These are phyloP conservation scores for Phialemonium atrogriseum DNA, from an alignment of 2,329 filamentous ascomycete genomes.

Conservation along the genomic window DNA sequence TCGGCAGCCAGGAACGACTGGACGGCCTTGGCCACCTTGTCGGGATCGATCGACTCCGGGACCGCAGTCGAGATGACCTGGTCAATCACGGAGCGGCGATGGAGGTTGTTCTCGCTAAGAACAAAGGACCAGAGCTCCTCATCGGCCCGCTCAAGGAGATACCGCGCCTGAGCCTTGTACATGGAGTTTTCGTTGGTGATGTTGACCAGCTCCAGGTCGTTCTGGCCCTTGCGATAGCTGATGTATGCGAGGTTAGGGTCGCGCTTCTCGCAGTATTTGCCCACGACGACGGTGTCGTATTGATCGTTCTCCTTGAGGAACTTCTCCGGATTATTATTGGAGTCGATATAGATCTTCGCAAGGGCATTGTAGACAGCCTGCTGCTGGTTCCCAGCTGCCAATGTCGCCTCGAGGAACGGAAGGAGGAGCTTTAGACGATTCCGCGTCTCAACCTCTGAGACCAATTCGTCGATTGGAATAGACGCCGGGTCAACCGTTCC, in stretches of 20 bases:
- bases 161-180: conserved; percentile 96
- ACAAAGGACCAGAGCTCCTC: conserved; percentile 91
- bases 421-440: conserved; percentile 93
- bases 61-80: conserved; percentile 95
- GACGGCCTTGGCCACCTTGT: conserved; percentile 91
- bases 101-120: conserved; percentile 89
- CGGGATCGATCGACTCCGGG: conserved; percentile 82
- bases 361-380: conserved; percentile 95
- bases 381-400: conserved; percentile 86
- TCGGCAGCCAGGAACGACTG: conserved; percentile 88
- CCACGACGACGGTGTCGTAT: conserved; percentile 85
- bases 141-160: conserved; percentile 85
- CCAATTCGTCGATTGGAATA: conserved; percentile 90
- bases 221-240: conserved; percentile 92
- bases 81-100: conserved; percentile 87
- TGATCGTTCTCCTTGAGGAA: conserved; percentile 97
- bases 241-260: conserved; percentile 95
- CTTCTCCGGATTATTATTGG: conserved; percentile 94
- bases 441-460: conserved; percentile 87
- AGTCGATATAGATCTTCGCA: conserved; percentile 99
- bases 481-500: conserved; percentile 73
- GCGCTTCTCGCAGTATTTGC: conserved; percentile 98
- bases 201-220: conserved; percentile 92
- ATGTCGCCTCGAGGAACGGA: conserved; percentile 89
- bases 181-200: conserved; percentile 99